These are phyloP conservation scores for Mallotus repandus DNA, from an alignment of 441 rosid genomes.

Conservation along the genomic window DNA sequence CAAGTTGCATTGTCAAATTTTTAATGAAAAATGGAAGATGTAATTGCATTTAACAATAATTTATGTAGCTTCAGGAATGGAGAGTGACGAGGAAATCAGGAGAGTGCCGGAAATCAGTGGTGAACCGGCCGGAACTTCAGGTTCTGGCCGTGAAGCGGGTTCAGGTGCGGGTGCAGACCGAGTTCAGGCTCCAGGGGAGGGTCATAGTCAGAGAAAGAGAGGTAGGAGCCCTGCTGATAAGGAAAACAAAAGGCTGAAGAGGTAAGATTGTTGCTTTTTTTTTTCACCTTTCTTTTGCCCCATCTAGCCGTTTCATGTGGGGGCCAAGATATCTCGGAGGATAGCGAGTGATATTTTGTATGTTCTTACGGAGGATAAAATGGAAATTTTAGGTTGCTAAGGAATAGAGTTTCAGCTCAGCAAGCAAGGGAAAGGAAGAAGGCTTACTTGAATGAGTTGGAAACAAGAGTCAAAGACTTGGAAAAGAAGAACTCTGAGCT, in stretches of 20 bases:
- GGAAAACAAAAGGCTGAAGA: conserved; percentile 83
- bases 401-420: conserved; percentile 95
- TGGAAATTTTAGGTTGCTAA: conserved; percentile 57
- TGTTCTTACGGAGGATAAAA: not conserved
- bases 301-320: not conserved
- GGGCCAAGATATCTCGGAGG: not conserved
- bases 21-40: not conserved
- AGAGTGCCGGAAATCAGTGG: conserved; percentile 91
- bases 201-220: conserved; percentile 57
- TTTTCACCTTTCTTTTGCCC: not conserved
- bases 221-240: conserved; percentile 91
- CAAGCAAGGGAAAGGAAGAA: conserved; percentile 98
- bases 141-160: conserved; percentile 43
- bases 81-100: conserved; percentile 96
- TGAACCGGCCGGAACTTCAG: conserved; percentile 49
- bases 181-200: conserved; percentile 48
- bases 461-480: conserved; percentile 67
- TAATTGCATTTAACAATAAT: not conserved
- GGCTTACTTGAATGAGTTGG: conserved; percentile 75
- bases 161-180: conserved; percentile 44
- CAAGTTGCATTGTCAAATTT: not conserved
- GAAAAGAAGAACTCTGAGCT: conserved; percentile 85
- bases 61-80: conserved; percentile 49
- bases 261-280: conserved; percentile 38
- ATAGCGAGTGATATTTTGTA: not conserved